Evolutionary conservation across 1,139 yeast species (phyloP).

Genomic region (Pichia terricola): DNA sequence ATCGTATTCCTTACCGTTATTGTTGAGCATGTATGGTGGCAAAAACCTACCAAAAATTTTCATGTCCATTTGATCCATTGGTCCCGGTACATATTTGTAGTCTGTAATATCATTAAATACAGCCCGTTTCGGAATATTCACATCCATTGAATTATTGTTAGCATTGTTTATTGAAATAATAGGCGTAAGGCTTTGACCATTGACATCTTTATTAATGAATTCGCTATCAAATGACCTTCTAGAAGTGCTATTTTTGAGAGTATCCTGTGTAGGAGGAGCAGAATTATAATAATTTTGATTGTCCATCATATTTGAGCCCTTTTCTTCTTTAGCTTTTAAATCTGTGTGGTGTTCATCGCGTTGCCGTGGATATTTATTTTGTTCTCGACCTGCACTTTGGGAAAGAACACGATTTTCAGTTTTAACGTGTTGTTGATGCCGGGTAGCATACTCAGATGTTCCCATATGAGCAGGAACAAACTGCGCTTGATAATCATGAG

Average conservation of each 20-base stretch:
- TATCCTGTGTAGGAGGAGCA: background rate
- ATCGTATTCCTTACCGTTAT: background rate
- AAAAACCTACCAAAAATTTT: conserved; percentile 74
- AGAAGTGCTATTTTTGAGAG: background rate
- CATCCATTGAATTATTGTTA: background rate
- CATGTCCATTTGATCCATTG: conserved; percentile 74
- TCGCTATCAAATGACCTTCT: too few relatives aligned
- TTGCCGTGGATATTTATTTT: too few relatives aligned
- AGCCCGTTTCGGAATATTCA: background rate
- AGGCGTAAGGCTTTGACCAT: background rate
- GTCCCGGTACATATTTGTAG: conserved; percentile 57
- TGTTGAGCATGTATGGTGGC: conserved; percentile 67
- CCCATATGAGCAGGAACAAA: conserved; percentile 23
- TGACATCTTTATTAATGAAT: background rate
- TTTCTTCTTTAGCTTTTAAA: background rate
- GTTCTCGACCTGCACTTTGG: background rate
- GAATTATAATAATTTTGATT: background rate
- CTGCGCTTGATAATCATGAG: conserved; percentile 8
- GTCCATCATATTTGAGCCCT: background rate
- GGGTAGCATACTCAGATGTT: conserved; percentile 13
- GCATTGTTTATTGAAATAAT: background rate
- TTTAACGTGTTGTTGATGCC: background rate
- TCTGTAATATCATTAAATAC: conserved; percentile 11
- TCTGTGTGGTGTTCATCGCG: background rate
- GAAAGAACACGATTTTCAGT: background rate